A percentile compares a stretch with the other conserved stretches of the same genome.
Conservation (phyloP, 805 yeast genomes). For the Saccharomycopsis sp. region DNA sequence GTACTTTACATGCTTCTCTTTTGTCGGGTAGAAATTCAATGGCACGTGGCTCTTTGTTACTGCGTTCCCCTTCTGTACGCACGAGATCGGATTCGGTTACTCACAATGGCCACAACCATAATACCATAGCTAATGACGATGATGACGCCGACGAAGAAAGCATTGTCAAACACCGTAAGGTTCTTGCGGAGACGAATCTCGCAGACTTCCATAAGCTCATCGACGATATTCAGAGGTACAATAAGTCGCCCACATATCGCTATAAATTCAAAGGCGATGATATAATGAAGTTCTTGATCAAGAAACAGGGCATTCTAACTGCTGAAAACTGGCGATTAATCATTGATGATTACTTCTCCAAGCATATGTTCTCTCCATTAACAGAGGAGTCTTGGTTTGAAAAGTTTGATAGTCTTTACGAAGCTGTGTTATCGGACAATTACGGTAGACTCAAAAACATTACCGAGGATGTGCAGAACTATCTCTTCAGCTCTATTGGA, state of each 20-base stretch:
- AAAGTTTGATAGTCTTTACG: neutral
- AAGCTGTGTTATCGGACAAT: neutral
- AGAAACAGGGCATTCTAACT: constrained; percentile 10
- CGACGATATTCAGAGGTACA: constrained; percentile 11
- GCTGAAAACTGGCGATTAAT: constrained; percentile 11
- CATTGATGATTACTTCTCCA: neutral
- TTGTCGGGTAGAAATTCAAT: neutral
- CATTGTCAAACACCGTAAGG: neutral
- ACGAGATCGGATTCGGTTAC: neutral
- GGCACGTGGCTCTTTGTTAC: neutral
- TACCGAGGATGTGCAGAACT: neutral
- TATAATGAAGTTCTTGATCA: constrained; percentile 8
- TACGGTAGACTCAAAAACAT: neutral
- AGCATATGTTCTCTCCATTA: neutral
- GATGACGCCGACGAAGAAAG: neutral
- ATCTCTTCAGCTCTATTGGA: neutral
- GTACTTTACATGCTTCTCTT: neutral
- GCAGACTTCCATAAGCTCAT: constrained; percentile 3
- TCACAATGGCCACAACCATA: neutral
- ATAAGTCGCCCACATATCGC: neutral
- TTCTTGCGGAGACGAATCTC: neutral
- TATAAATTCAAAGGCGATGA: constrained; percentile 11
- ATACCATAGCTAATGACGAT: neutral
- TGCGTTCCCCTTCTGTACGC: neutral
- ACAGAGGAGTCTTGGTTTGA: neutral